Percentiles rank a stretch among this genome's conserved stretches.
Conservation (phyloP, 2,329 filamentous ascomycete genomes). For the Pseudogymnoascus sp. region DNA sequence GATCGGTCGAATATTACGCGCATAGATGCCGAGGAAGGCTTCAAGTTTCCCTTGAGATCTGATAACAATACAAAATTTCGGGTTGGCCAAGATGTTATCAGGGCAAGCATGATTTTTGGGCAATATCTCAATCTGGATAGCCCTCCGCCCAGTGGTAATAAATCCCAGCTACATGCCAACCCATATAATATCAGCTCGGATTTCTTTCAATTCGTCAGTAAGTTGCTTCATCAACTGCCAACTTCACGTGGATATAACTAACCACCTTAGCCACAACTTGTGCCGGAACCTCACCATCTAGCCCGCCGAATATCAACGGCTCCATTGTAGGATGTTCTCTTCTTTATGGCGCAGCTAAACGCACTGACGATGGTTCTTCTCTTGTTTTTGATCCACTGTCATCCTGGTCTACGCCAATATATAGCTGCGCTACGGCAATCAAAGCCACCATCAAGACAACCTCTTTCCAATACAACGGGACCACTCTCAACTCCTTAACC, state of each 20-base stretch:
- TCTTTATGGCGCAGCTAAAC: slow-evolving; percentile 32
- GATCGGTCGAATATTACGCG: background rate
- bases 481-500: slow-evolving; percentile 29
- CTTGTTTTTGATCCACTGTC: slow-evolving; percentile 34
- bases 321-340: slow-evolving; percentile 34
- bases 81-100: background rate
- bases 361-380: slow-evolving; percentile 28
- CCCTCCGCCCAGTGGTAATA: background rate
- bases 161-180: slow-evolving; percentile 22
- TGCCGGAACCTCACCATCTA: slow-evolving; percentile 24
- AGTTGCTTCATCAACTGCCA: background rate
- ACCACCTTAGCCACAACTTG: slow-evolving; percentile 21
- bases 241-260: background rate
- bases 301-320: slow-evolving; percentile 35
- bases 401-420: slow-evolving; percentile 35
- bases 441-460: slow-evolving; percentile 39
- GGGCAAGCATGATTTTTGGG: background rate
- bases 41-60: slow-evolving; percentile 26
- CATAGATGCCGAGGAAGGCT: slow-evolving; percentile 20
- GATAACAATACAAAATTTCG: background rate
- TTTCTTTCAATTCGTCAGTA: slow-evolving; percentile 24
- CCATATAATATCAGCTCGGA: slow-evolving; percentile 24
- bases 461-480: slow-evolving; percentile 36
- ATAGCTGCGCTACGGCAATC: slow-evolving; percentile 35
- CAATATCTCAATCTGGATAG: background rate